Evolutionary conservation across 768 basidiomycete genomes (phyloP).

Genomic region (Dioszegia hungarica): DNA sequence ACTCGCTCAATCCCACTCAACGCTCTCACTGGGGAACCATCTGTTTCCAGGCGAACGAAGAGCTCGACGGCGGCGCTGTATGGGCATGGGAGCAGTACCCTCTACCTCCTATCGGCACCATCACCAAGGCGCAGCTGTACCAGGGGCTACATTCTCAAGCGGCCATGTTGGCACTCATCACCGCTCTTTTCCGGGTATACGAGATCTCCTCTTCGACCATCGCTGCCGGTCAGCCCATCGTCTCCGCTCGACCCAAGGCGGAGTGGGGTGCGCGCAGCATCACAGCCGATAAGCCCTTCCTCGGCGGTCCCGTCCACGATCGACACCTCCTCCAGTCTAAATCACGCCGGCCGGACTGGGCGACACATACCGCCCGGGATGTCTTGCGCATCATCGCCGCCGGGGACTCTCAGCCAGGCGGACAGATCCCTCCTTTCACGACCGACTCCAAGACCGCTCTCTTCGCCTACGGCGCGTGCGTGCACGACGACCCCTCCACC

Average conservation of each 20-base stretch:
- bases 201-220: not conserved
- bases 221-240: not conserved
- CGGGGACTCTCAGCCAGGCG: conserved; percentile 42
- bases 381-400: conserved; percentile 24
- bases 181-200: conserved; percentile 29
- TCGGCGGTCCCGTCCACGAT: conserved; percentile 27
- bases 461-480: conserved; percentile 40
- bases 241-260: not conserved
- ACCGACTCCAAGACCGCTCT: conserved; percentile 18
- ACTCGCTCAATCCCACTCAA: conserved; percentile 3
- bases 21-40: conserved; percentile 38
- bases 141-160: conserved; percentile 28
- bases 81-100: conserved; percentile 45
- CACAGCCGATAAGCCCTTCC: conserved; percentile 10
- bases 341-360: conserved; percentile 21
- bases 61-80: conserved; percentile 38
- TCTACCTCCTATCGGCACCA: conserved; percentile 18
- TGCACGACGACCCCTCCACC: conserved; percentile 17
- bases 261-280: conserved; percentile 21
- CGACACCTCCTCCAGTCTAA: conserved; percentile 31
- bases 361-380: conserved; percentile 25
- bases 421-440: conserved; percentile 21
- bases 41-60: conserved; percentile 42
- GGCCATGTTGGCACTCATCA: conserved; percentile 30
- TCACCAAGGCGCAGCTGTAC: conserved; percentile 41